These are phyloP conservation scores for Myxozyma sirexii DNA, from an alignment of 805 yeast genomes.

Conservation along the genomic window DNA sequence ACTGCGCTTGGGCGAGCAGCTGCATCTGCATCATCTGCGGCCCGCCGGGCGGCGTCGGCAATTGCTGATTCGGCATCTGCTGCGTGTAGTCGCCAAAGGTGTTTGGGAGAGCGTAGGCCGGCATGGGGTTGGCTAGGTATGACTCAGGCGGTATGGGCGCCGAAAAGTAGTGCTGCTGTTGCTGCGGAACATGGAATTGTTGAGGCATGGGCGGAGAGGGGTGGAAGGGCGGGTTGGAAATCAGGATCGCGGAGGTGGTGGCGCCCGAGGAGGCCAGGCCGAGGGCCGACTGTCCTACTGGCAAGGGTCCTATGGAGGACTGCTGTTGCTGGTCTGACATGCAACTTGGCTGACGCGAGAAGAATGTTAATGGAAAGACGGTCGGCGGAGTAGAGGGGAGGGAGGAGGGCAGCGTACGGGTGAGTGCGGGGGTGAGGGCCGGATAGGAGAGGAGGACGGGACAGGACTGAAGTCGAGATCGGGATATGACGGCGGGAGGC, in stretches of 20 bases:
- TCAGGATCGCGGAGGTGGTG: neutral
- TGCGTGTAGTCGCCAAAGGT: conserved; percentile 19
- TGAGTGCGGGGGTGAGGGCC: neutral
- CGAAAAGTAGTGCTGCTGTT: conserved; percentile 18
- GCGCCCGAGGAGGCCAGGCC: neutral
- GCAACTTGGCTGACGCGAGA: neutral
- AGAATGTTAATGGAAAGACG: no score
- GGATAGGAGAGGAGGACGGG: neutral
- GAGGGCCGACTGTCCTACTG: conserved; percentile 1
- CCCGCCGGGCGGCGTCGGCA: conserved; percentile 23
- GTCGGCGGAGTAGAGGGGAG: neutral
- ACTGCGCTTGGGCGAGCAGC: neutral
- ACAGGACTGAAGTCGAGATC: neutral
- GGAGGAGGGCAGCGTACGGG: neutral
- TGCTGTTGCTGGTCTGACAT: conserved; percentile 19
- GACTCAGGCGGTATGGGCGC: conserved; percentile 2
- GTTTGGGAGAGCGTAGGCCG: conserved; percentile 6
- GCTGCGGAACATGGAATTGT: conserved; percentile 13
- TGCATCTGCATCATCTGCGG: conserved; percentile 16
- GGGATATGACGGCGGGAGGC: neutral
- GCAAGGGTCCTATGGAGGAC: neutral
- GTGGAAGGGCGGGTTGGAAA: conserved; percentile 18
- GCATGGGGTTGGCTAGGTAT: neutral
- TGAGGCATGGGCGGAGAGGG: conserved; percentile 10
- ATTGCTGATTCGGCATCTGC: conserved; percentile 22